A percentile compares a stretch with the other conserved stretches of the same genome.
Conservation (phyloP, 192 early-diverging fungal species). For the Chytriomyces sp. region DNA sequence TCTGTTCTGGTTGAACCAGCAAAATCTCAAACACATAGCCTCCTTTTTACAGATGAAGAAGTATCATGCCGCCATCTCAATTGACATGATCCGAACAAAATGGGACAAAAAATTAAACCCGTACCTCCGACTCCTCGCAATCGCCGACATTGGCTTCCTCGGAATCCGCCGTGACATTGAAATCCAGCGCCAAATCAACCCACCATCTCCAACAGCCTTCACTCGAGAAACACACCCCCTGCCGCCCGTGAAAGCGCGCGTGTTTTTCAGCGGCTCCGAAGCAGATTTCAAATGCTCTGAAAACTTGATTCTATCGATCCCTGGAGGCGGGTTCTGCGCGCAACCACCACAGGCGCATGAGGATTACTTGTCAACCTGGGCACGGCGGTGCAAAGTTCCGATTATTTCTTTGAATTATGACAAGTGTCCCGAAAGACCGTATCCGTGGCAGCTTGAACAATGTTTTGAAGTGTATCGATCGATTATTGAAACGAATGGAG, state of each 20-base stretch:
- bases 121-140: constrained; percentile 58
- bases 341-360: constrained; percentile 89
- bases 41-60: constrained; percentile 59
- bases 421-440: constrained; percentile 96
- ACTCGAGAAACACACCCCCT: constrained; percentile 29
- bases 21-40: background rate
- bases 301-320: constrained; percentile 49
- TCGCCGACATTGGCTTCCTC: constrained; percentile 45
- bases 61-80: constrained; percentile 74
- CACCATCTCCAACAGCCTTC: constrained; percentile 52
- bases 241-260: constrained; percentile 41
- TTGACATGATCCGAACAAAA: constrained; percentile 84
- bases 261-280: constrained; percentile 52
- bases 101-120: constrained; percentile 86
- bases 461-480: constrained; percentile 85
- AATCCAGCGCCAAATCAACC: constrained; percentile 44
- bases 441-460: constrained; percentile 87
- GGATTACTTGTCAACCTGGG: constrained; percentile 83
- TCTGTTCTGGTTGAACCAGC: constrained; percentile 1
- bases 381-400: constrained; percentile 70
- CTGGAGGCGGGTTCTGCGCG: constrained; percentile 89
- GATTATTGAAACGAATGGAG: constrained; percentile 78
- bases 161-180: constrained; percentile 48
- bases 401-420: constrained; percentile 88
- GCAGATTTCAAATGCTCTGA: constrained; percentile 32